Evolutionary conservation across 352 stramenopile genomes (phyloP), one percentile per base, ranked within the genome.

Genomic region (Phytopythium helicoides): DNA sequence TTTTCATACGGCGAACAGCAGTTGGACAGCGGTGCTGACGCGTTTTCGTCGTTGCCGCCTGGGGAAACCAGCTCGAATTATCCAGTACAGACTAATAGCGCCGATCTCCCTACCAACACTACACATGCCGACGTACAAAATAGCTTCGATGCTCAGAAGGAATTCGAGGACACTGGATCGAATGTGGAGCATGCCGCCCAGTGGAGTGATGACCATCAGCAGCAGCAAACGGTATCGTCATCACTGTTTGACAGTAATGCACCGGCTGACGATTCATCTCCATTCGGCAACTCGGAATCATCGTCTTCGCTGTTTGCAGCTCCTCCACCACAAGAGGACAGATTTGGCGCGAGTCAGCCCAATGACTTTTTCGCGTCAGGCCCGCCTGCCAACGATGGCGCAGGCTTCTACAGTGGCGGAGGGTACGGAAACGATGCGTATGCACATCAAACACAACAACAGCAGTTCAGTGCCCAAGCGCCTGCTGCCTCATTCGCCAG

Each of bases 251-350:
- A 23, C 2, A 35, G 15, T 22, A 8, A 18, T 25, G 47, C 5
- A 21, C 26, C 15, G 18, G 15, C 36, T 11, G 36, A 21, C 5
- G 36, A n/a, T 9, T 41, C 36, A 14, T 41, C 36, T 9, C 36
- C 36, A 41, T 41, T 41, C 14, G 36, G 36, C 36, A 41, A n/a
- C 18, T n/a, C 36, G n/a, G 36, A n/a, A n/a, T n/a, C 15, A 6
- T 45, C 47, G 9, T 19, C 47, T 4, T 42, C 46, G 76, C 76
- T 18, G 60, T 68, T 14, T 48, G 38, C 23, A 54, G 51, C 37
- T 21, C 26, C 33, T 39, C 31, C 31, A 54, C 51, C 46, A 35
- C 49, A 41, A 53, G 33, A 4, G 6, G 34, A 33, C 56, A 35
- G 46, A 39, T 56, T 73, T 36, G 46, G 34, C 21, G n/a, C n/a